phyloP scores from a whole-genome alignment of 2,329 filamentous ascomycete genomes.

The Aureobasidium lini region DNA sequence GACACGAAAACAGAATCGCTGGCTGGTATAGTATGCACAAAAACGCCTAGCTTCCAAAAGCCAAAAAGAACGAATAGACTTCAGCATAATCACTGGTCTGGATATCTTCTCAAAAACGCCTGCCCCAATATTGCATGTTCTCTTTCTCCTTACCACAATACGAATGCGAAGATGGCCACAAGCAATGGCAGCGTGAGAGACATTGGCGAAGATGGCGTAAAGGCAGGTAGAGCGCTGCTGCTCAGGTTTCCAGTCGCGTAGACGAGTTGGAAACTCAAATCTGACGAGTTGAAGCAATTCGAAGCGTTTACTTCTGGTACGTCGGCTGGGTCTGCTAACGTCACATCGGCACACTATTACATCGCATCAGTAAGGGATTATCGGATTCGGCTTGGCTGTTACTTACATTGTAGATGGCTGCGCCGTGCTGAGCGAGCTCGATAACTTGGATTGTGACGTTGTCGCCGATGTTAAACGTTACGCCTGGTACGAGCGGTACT shows the following conservation, averaged over 20 bases:
- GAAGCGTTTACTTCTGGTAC: constrained; percentile 65
- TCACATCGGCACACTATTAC: constrained; percentile 89
- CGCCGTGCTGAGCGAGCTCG: constrained; percentile 75
- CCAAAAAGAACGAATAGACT: not conserved
- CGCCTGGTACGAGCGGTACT: constrained; percentile 69
- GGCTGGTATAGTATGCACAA: not conserved
- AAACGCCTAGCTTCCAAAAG: not conserved
- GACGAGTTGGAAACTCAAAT: constrained; percentile 68
- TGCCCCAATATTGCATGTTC: not conserved
- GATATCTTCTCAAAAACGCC: not conserved
- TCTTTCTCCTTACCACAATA: not conserved
- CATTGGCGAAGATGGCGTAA: not conserved
- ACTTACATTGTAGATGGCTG: constrained; percentile 69
- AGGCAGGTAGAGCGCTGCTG: not conserved
- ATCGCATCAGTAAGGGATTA: not conserved
- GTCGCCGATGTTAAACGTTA: constrained; percentile 69
- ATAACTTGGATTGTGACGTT: constrained; percentile 86
- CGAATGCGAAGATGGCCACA: not conserved
- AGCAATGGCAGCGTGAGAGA: not conserved
- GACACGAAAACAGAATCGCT: not conserved
- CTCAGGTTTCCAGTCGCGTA: constrained; percentile 49
- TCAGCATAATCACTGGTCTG: not conserved
- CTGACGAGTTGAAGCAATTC: constrained; percentile 82
- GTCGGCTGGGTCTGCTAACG: constrained; percentile 73
- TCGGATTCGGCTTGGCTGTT: no score